phyloP scores from a whole-genome alignment of 2,329 filamentous ascomycete genomes.

The Ilyonectria robusta region DNA sequence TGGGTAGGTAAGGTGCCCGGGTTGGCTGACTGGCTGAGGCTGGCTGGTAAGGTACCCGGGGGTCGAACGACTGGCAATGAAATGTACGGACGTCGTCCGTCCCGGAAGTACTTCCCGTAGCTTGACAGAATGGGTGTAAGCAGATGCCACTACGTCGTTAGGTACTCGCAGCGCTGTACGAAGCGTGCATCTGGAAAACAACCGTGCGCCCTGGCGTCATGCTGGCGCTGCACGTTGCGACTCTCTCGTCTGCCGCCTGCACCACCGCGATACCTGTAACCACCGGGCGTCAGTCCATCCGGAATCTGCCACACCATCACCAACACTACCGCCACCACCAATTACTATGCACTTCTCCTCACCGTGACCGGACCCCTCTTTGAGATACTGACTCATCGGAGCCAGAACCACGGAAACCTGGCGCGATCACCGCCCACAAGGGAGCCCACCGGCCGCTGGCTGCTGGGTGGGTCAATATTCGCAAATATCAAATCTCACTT shows the following conservation, averaged over 20 bases:
- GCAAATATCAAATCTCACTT: constrained; percentile 40
- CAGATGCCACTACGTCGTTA: not conserved
- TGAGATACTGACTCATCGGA: not conserved
- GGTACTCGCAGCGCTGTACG: not conserved
- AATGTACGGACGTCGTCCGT: not conserved
- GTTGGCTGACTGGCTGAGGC: not conserved
- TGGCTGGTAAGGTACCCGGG: not conserved
- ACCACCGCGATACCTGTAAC: constrained; percentile 14
- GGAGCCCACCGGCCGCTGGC: not conserved
- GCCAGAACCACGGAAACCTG: not conserved
- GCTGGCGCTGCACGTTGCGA: constrained; percentile 4
- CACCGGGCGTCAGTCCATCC: too few species aligned
- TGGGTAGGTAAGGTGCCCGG: constrained; percentile 6
- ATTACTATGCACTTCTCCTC: not conserved
- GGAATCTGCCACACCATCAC: constrained; percentile 1
- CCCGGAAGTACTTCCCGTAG: not conserved
- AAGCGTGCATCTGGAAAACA: not conserved
- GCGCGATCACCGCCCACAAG: not conserved
- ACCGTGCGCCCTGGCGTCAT: constrained; percentile 23
- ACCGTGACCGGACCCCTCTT: not conserved
- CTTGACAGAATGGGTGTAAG: not conserved
- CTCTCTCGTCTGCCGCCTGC: constrained; percentile 12
- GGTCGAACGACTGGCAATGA: not conserved
- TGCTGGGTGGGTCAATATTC: constrained; percentile 32
- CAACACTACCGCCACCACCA: not conserved